phyloP scores from a whole-genome alignment of 2,329 filamentous ascomycete species.

The Diaporthe vexans region DNA sequence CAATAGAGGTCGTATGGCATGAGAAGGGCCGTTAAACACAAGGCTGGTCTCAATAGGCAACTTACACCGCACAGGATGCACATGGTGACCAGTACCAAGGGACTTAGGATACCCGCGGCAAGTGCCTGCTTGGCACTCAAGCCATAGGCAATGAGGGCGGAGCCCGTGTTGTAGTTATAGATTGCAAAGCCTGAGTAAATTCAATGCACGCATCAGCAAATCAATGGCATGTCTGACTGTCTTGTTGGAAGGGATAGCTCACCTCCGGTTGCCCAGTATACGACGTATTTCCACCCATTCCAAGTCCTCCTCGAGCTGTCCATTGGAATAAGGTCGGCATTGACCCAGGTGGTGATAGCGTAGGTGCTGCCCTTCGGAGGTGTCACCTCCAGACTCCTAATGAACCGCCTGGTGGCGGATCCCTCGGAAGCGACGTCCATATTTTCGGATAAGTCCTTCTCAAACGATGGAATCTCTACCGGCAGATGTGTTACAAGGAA shows the following conservation, averaged over 20 bases:
- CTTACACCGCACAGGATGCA: constrained; percentile 36
- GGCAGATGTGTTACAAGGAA: neutral
- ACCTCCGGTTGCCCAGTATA: constrained; percentile 37
- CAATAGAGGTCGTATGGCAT: neutral
- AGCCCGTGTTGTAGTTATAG: constrained; percentile 38
- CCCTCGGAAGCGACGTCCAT: constrained; percentile 27
- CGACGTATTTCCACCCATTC: constrained; percentile 36
- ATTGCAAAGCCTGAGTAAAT: constrained; percentile 29
- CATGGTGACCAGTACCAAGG: constrained; percentile 28
- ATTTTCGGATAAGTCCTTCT: neutral
- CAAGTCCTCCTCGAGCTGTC: constrained; percentile 33
- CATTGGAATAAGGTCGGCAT: constrained; percentile 35
- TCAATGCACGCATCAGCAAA: neutral
- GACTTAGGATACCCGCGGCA: constrained; percentile 34
- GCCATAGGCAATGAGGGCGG: constrained; percentile 33
- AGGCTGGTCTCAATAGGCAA: neutral
- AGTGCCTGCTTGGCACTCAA: constrained; percentile 35
- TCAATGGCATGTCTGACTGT: neutral
- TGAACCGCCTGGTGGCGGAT: constrained; percentile 26
- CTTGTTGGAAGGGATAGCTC: neutral
- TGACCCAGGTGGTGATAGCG: constrained; percentile 32
- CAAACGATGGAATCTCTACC: neutral
- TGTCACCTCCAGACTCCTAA: constrained; percentile 27
- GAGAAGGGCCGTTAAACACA: neutral
- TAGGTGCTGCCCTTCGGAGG: constrained; percentile 24